Base-by-base conservation (phyloP, 192 early-diverging fungal species). In the Entomortierella chlamydospora region DNA sequence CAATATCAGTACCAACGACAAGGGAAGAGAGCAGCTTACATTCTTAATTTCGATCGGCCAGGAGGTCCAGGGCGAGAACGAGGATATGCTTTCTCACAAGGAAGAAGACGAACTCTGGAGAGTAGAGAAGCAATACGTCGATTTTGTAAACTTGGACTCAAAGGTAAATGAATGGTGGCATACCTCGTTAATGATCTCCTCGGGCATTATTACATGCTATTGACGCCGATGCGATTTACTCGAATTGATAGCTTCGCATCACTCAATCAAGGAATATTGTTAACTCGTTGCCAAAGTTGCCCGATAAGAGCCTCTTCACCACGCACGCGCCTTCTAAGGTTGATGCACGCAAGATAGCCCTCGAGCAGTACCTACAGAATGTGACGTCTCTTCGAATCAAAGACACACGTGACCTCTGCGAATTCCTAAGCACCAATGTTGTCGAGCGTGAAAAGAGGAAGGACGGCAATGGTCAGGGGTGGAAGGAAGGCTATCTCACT, bases 91-190 rank as follows among this genome's bases (percentile, higher is more conserved):
- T n/a, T 61, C 73, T 9, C 82, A 82, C 23, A 85, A 83, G 25
- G 85, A 88, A 34, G 87, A 89, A 34, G 81, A 78, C 12, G 85
- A 88, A 37, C 74, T 93, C 50, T 96, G 96, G 95, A 90, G 88
- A 29, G 88, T 95, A 42, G 94, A 95, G 81, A 98, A 98, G 79
- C 83, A 90, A 25, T 97, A 96, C 78, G 87, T 92, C 8, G 96
- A 98, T 70, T 96, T 98, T 81, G 72, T 95, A 26, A 67, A 83
- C 33, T 82, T 98, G 45, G 95, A 98, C 83, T 82, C 81, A 37
- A 90, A 92, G 88, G 93, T 97, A 82, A 70, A 69, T 12, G 25
- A n/a, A 59, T 37, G 25, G 20, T 52, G 17, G 8, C 5, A 52
- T 52, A 22, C 6, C 15, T 52, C 22, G 50, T 20, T 34, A 1